Evolutionary conservation across 257 asterid genomes (phyloP).

Genomic region (Jacaranda mimosifolia): DNA sequence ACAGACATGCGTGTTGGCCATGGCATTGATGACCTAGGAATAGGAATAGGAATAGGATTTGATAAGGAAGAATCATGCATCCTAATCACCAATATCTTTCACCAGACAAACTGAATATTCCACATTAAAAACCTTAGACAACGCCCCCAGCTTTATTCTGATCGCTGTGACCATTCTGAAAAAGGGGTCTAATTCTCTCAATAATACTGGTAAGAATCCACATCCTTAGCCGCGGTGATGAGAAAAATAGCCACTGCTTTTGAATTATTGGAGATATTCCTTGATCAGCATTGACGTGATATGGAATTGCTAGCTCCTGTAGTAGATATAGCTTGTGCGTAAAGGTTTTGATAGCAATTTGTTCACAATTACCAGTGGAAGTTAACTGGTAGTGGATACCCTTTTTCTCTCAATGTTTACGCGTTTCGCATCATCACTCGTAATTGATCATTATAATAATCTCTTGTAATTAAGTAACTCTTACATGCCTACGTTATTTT

Average conservation of each 20-base stretch:
- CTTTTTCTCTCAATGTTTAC: neutral
- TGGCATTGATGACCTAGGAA: constrained; percentile 49
- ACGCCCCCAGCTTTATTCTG: constrained; percentile 48
- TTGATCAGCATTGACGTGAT: neutral
- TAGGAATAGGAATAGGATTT: constrained; percentile 53
- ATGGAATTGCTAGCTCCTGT: neutral
- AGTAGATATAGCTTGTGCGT: neutral
- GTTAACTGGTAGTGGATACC: neutral
- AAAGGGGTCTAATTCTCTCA: constrained; percentile 46
- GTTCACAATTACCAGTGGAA: neutral
- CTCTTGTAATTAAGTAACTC: too few species aligned
- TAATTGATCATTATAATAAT: too few species aligned
- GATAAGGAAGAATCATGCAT: constrained; percentile 54
- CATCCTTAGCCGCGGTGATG: constrained; percentile 44
- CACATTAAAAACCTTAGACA: constrained; percentile 47
- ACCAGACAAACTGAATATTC: constrained; percentile 59
- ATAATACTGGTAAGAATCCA: constrained; percentile 62
- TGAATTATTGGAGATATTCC: constrained; percentile 41
- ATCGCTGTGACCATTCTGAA: constrained; percentile 50
- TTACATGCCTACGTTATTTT: too few species aligned
- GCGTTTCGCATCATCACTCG: too few species aligned
- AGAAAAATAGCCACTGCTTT: constrained; percentile 62
- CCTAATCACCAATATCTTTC: constrained; percentile 29
- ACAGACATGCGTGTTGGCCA: neutral
- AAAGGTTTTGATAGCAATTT: neutral